Evolutionary conservation across 2,329 filamentous ascomycete genomes (phyloP).

Genomic region (Alternaria viburni): DNA sequence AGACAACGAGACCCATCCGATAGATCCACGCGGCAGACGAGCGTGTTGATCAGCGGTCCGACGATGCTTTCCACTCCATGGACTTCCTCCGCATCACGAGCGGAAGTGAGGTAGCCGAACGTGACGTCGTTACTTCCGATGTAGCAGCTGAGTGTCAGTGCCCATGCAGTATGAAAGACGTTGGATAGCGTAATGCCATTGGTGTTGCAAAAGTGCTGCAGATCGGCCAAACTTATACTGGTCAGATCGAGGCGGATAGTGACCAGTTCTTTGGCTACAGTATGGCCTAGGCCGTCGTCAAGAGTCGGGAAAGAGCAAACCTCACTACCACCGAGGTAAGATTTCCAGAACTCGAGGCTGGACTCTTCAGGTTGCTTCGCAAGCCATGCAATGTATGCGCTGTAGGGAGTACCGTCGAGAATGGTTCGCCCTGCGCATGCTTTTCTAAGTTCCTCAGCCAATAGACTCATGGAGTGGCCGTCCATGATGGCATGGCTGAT

Average conservation of each 20-base stretch:
- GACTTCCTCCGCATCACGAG: slow-evolving; percentile 50
- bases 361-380: slow-evolving; percentile 30
- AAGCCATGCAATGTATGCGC: slow-evolving; percentile 42
- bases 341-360: slow-evolving; percentile 42
- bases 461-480: slow-evolving; percentile 41
- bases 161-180: slow-evolving; percentile 52
- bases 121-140: slow-evolving; percentile 48
- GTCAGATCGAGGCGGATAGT: slow-evolving; percentile 40
- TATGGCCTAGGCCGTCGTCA: slow-evolving; percentile 24
- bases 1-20: slow-evolving; percentile 39
- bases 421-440: slow-evolving; percentile 34
- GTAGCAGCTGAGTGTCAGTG: slow-evolving; percentile 46
- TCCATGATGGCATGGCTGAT: slow-evolving; percentile 48
- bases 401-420: slow-evolving; percentile 37
- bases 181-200: slow-evolving; percentile 58
- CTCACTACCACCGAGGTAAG: slow-evolving; percentile 38
- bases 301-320: slow-evolving; percentile 43
- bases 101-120: slow-evolving; percentile 54
- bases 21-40: slow-evolving; percentile 53
- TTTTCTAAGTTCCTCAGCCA: slow-evolving; percentile 35
- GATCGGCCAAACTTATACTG: slow-evolving; percentile 31
- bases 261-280: slow-evolving; percentile 26
- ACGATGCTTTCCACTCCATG: slow-evolving; percentile 51
- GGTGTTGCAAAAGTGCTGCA: slow-evolving; percentile 49
- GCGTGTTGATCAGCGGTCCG: slow-evolving; percentile 57